Evolutionary conservation across 495 filamentous ascomycete species (phyloP).

Genomic region (Penicillium tannophilum): DNA sequence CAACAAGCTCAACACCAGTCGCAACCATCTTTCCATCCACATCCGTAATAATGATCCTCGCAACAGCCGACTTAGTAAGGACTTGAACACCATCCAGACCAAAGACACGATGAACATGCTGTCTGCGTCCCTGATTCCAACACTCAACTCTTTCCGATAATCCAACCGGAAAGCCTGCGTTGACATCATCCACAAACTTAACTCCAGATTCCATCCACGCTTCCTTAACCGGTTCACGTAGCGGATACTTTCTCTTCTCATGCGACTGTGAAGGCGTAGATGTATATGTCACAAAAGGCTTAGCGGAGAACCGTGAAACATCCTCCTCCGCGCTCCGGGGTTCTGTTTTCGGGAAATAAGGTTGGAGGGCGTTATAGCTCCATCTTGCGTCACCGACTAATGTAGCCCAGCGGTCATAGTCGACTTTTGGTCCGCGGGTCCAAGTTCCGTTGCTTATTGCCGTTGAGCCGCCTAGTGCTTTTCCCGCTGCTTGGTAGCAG

Average conservation of each 20-base stretch:
- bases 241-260: conserved; percentile 25
- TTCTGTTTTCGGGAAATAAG: conserved; percentile 22
- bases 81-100: conserved; percentile 17
- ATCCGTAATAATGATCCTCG: conserved; percentile 2
- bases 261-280: conserved; percentile 14
- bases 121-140: conserved; percentile 34
- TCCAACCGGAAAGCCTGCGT: conserved; percentile 33
- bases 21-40: not conserved
- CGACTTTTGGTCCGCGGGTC: conserved; percentile 34
- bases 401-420: conserved; percentile 44
- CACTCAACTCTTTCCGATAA: conserved; percentile 36
- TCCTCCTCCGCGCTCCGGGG: conserved; percentile 28
- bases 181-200: conserved; percentile 24
- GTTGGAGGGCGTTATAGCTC: conserved; percentile 33
- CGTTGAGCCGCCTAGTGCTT: conserved; percentile 37
- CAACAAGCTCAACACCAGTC: conserved; percentile 4
- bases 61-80: conserved; percentile 3
- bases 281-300: conserved; percentile 20
- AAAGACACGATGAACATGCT: conserved; percentile 36
- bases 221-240: conserved; percentile 12
- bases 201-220: conserved; percentile 35
- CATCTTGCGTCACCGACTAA: conserved; percentile 36
- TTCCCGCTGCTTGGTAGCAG: conserved; percentile 30
- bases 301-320: not conserved
- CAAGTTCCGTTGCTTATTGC: conserved; percentile 28